Percentiles rank a stretch among this genome's conserved stretches.
These are phyloP conservation scores for Mycena amicta DNA, from an alignment of 768 basidiomycete species.

Conservation along the genomic window DNA sequence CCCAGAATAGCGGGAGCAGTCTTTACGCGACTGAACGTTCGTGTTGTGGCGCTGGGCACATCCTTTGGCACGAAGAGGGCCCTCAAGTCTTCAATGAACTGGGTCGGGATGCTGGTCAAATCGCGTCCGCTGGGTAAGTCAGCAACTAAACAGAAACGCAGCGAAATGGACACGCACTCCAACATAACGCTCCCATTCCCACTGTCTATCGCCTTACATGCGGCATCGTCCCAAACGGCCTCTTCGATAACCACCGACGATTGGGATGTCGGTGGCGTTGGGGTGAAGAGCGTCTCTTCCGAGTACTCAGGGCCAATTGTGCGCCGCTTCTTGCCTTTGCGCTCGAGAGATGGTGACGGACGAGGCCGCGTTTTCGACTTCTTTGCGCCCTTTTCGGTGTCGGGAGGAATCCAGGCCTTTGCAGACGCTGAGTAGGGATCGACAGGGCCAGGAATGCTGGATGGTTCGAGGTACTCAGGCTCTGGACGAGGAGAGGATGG, in stretches of 20 bases:
- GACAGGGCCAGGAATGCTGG: background rate
- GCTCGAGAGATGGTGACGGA: constrained; percentile 25
- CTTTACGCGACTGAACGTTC: constrained; percentile 35
- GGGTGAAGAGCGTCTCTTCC: constrained; percentile 22
- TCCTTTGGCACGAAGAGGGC: constrained; percentile 42
- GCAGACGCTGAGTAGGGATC: constrained; percentile 66
- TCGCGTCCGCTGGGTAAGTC: constrained; percentile 34
- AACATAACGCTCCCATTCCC: constrained; percentile 55
- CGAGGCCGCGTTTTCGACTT: constrained; percentile 23
- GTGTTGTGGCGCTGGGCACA: constrained; percentile 13
- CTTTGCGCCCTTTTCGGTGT: constrained; percentile 45
- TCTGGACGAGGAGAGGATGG: constrained; percentile 50
- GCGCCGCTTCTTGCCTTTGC: constrained; percentile 23
- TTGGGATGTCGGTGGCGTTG: constrained; percentile 3
- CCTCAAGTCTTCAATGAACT: constrained; percentile 48
- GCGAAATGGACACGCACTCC: constrained; percentile 38
- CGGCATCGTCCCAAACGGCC: constrained; percentile 51
- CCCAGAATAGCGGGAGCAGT: constrained; percentile 35
- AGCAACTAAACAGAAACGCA: constrained; percentile 4
- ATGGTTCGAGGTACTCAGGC: constrained; percentile 27
- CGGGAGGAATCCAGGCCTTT: constrained; percentile 44
- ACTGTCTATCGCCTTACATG: constrained; percentile 45
- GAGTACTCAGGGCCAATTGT: constrained; percentile 13
- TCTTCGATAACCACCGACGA: constrained; percentile 34
- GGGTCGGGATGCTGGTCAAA: constrained; percentile 52